Evolutionary conservation across 2,329 filamentous ascomycete species (phyloP).

Genomic region (Hypoxylon sp.): DNA sequence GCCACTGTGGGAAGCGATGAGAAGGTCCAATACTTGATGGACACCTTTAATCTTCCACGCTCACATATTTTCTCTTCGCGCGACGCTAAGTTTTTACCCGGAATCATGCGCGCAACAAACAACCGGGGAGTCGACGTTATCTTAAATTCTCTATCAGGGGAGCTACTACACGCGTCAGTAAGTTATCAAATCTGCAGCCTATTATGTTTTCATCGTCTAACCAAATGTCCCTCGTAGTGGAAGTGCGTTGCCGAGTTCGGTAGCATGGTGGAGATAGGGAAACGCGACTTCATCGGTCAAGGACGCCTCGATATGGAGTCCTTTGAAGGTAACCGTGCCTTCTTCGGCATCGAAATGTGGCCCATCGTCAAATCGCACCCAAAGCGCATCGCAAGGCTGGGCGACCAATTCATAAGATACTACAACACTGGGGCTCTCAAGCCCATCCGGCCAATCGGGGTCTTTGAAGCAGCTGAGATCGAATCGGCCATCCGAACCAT

Average conservation of each 20-base stretch:
- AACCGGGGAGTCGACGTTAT: neutral
- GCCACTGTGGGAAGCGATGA: constrained; percentile 30
- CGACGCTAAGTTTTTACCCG: neutral
- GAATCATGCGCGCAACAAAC: neutral
- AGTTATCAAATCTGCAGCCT: neutral
- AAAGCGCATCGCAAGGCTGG: neutral
- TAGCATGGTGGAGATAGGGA: constrained; percentile 61
- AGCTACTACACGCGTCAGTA: neutral
- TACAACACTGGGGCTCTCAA: constrained; percentile 24
- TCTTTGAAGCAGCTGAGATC: constrained; percentile 42
- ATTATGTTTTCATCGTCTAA: neutral
- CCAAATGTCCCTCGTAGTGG: constrained; percentile 47
- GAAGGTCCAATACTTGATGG: constrained; percentile 27
- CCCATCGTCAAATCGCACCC: constrained; percentile 10
- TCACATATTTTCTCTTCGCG: neutral
- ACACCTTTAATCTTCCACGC: constrained; percentile 32
- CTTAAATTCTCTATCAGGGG: neutral
- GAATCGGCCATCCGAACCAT: constrained; percentile 56
- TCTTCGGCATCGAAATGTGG: constrained; percentile 59
- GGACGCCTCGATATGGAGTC: constrained; percentile 39
- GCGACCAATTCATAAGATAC: constrained; percentile 12
- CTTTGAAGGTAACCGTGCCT: constrained; percentile 40
- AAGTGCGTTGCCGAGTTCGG: constrained; percentile 60
- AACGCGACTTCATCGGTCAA: constrained; percentile 54
- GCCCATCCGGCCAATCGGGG: constrained; percentile 45